Evolutionary conservation across 2,329 filamentous ascomycete genomes (phyloP), one percentile per base, ranked within the genome.

Genomic region (Ophiostoma triangulosporum): DNA sequence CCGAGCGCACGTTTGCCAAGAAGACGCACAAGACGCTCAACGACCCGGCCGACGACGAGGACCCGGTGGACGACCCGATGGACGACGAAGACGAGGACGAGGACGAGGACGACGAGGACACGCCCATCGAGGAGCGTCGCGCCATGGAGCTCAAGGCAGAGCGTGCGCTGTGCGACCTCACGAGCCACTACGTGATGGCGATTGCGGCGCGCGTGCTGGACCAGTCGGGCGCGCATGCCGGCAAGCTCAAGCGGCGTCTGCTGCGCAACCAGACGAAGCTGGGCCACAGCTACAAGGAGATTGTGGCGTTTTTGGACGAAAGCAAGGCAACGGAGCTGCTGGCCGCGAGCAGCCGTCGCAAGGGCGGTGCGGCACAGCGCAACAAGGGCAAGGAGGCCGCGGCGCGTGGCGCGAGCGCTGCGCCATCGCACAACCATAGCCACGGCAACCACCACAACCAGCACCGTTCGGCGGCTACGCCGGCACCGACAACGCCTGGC

Each of bases 221-320:
- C 63, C 70, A 73, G 40, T 73, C 71, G 1, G 80, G 78, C 6
- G 69, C 76, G 11, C 70, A 78, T 29, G 76, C 76, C 8, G 81
- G 80, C 29, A 80, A 78, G 63, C 74, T 95, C 33, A 78, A 79
- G 58, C 78, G 80, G 61, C 77, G 89, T 20, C 72, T 98, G 22
- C 75, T 84, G 61, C 77, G 87, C 59, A 96, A 98, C 68, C 84
- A 84, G 64, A 73, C 71, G n/a, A 82, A 80, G 63, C 75, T 98
- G 3, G 93, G 93, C 2, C 73, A 78, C 46, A 96, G 93, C 64
- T 94, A 87, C 73, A 87, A 84, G 63, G 88, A 93, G 61, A 81
- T 96, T 6, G 72, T 95, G 4, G 78, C 80, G 8, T 93, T 84
- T 65, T 72, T 97, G 4, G 89, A 95, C 62, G 79, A 84, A 54